Evolutionary conservation across 805 yeast species (phyloP).

Genomic region (Lachancea meyersii): DNA sequence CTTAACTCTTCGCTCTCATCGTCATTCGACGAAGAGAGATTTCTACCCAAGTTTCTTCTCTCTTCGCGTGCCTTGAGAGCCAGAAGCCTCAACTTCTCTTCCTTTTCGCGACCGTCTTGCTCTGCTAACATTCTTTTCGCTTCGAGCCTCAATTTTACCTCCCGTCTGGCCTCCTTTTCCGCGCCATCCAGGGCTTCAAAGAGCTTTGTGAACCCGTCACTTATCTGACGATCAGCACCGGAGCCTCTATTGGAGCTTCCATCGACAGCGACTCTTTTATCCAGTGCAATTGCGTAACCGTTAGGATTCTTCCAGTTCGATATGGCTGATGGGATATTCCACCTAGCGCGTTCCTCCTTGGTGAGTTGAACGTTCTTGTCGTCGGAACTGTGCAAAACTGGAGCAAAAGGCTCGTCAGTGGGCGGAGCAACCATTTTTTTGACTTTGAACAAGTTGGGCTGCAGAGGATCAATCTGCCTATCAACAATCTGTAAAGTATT

Average conservation of each 20-base stretch:
- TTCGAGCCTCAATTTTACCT: constrained; percentile 45
- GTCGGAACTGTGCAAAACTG: constrained; percentile 56
- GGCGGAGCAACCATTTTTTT: constrained; percentile 66
- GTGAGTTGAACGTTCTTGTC: constrained; percentile 45
- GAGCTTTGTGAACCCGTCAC: constrained; percentile 54
- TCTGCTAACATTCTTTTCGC: constrained; percentile 46
- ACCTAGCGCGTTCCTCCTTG: constrained; percentile 65
- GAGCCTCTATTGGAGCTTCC: constrained; percentile 35
- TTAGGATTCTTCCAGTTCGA: constrained; percentile 95
- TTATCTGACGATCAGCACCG: constrained; percentile 36
- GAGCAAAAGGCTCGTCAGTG: constrained; percentile 48
- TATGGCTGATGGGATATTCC: constrained; percentile 87
- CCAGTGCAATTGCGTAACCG: constrained; percentile 78
- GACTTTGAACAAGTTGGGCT: constrained; percentile 67
- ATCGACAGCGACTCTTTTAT: constrained; percentile 59
- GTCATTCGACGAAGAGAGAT: constrained; percentile 3
- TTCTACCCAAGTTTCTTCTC: constrained; percentile 7
- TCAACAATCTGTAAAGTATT: constrained; percentile 50
- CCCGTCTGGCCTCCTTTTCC: constrained; percentile 53
- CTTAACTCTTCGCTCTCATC: constrained; percentile 16
- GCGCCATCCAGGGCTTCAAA: constrained; percentile 70
- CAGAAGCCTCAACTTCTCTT: constrained; percentile 43
- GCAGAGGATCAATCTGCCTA: constrained; percentile 66
- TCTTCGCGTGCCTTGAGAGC: constrained; percentile 46
- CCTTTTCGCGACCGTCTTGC: constrained; percentile 44